These are phyloP conservation scores for Colletotrichum cereale DNA, from an alignment of 2,329 filamentous ascomycete species.

Conservation along the genomic window DNA sequence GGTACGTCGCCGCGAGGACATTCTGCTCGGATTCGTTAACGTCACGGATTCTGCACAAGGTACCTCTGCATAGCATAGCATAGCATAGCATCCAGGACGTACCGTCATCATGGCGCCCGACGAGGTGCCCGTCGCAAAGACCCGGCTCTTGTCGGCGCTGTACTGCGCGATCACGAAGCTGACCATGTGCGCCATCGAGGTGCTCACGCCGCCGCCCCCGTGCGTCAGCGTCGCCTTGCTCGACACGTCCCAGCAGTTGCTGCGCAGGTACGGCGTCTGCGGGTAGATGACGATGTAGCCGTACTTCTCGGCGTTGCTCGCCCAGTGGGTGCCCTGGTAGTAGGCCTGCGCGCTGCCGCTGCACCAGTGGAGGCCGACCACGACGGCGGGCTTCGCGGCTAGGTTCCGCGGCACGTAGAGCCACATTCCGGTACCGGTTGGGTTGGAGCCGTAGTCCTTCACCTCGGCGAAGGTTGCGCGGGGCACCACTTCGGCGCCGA, in stretches of 20 bases:
- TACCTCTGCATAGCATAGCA: too few species aligned
- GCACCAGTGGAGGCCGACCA: constrained; percentile 71
- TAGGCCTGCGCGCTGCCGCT: constrained; percentile 65
- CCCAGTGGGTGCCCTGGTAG: constrained; percentile 62
- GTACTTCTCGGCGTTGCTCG: constrained; percentile 64
- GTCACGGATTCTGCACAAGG: too few species aligned
- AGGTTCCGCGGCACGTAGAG: constrained; percentile 54
- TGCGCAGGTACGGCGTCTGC: constrained; percentile 51
- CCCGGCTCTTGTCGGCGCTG: constrained; percentile 57
- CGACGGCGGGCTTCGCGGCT: constrained; percentile 59
- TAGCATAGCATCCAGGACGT: background rate
- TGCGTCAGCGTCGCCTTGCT: constrained; percentile 63
- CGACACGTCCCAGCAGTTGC: constrained; percentile 71
- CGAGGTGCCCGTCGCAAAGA: constrained; percentile 63
- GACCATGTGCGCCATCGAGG: constrained; percentile 68
- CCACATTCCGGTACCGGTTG: constrained; percentile 40
- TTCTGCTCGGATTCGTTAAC: constrained; percentile 43
- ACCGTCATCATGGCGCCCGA: constrained; percentile 68
- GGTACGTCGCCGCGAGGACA: constrained; percentile 66
- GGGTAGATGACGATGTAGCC: constrained; percentile 68
- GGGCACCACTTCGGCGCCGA: constrained; percentile 38
- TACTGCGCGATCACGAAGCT: constrained; percentile 61
- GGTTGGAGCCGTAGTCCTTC: constrained; percentile 38
- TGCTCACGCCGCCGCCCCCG: constrained; percentile 63
- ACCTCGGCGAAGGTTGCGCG: constrained; percentile 41